A percentile compares a stretch with the other conserved stretches of the same genome.
Conservation (phyloP, 2,329 filamentous ascomycete genomes). For the Claviceps paspali region DNA sequence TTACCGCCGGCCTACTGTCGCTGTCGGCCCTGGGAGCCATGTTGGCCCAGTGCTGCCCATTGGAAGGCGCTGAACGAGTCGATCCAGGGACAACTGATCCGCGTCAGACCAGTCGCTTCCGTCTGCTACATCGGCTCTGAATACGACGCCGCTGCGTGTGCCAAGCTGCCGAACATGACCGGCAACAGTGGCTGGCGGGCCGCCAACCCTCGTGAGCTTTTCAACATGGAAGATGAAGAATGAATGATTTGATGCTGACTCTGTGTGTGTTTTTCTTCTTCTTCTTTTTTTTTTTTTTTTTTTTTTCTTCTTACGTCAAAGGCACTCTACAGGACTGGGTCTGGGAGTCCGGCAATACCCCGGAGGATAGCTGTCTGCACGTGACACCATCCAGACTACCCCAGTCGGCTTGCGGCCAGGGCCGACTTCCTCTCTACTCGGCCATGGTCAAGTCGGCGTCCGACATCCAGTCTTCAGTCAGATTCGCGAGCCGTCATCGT, state of each 20-base stretch:
- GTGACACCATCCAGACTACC: background rate
- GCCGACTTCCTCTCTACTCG: background rate
- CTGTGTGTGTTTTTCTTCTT: too few relatives aligned
- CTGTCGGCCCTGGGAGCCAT: slow-evolving; percentile 1
- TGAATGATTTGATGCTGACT: too few relatives aligned
- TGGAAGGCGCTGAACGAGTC: slow-evolving; percentile 1
- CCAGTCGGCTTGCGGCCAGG: background rate
- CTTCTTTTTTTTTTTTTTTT: too few relatives aligned
- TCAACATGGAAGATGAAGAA: too few relatives aligned
- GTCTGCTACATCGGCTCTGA: background rate
- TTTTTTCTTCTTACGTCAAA: too few relatives aligned
- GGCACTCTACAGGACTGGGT: background rate
- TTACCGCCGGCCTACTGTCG: too few relatives aligned
- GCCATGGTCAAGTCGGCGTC: background rate
- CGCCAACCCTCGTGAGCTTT: background rate
- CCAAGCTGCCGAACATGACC: background rate
- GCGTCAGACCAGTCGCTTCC: background rate
- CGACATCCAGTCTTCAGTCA: background rate
- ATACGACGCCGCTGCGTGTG: slow-evolving; percentile 1
- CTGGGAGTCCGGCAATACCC: background rate
- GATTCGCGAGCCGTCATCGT: background rate
- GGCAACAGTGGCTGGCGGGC: slow-evolving; percentile 1
- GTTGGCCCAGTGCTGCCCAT: background rate
- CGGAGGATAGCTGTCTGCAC: background rate
- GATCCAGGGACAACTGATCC: background rate